Base-by-base conservation (phyloP, 768 basidiomycete genomes). In the Boletellus sp. region DNA sequence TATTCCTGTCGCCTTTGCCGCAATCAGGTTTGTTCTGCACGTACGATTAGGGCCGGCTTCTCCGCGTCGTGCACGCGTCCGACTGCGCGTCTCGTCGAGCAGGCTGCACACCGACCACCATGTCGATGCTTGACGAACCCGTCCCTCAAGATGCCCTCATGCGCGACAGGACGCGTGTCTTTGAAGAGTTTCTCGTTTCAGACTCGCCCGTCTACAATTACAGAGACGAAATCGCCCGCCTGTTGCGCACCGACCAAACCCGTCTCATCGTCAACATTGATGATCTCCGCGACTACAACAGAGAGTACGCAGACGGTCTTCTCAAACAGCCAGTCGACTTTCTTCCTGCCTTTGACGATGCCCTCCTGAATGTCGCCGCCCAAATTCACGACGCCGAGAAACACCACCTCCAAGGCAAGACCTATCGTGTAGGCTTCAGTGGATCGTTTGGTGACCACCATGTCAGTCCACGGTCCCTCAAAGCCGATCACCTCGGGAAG, bases 401-500 rank as follows among this genome's bases (percentile, higher is more conserved):
- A 72, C 85, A 94, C 70, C 82, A 87, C 40, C 81, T 91, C 50
- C 76, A 82, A 31, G 84, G 80, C 51, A 94, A 87, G 65, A 81
- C 76, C 56, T 97, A 84, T 71, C 85, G 87, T 57, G 78, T 97
- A 49, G 96, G 94, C 20, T 84, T 97, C 67, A 87, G 89, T 59
- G 96, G 96, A 44, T 94, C 91, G 7, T 99, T 99, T 68, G 96
- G 96, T 39, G 95, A 97, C 70, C 91, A 98, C 69, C 94, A 97
- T 69, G 89, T 94, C 68, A 97, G 88, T 69, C 96, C 96, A 41
- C 79, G 96, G 8, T 93, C 93, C 16, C 79, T 99, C 44, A 81
- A 84, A 50, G 88, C 93, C 26, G 78, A 81, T 53, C 87, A 98
- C 67, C 81, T 99, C 17, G 90, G 93, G 42, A 93, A 87, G 70